Conservation (phyloP, 768 basidiomycete genomes). For the Psilocybe azurescens region DNA sequence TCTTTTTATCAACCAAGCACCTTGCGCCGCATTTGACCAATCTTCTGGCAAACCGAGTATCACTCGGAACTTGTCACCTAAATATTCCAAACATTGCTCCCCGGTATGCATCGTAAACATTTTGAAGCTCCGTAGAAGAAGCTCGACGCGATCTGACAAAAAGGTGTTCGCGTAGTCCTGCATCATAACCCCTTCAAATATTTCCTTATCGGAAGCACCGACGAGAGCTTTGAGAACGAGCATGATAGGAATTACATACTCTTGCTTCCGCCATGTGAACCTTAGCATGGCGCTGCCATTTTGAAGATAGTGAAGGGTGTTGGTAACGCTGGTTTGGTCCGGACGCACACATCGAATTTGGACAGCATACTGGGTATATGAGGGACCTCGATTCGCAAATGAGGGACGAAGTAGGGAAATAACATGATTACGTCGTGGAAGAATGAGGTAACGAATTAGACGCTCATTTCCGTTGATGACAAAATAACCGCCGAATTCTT, state of each 20-base stretch:
- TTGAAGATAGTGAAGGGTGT: conserved; percentile 96
- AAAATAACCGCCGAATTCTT: conserved; percentile 99
- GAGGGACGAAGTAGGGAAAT: conserved; percentile 91
- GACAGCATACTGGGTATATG: conserved; percentile 93
- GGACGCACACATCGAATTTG: conserved; percentile 94
- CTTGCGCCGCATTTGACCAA: conserved; percentile 84
- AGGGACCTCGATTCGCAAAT: conserved; percentile 91
- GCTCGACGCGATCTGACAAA: conserved; percentile 94
- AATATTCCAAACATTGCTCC: conserved; percentile 90
- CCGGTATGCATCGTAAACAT: conserved; percentile 87
- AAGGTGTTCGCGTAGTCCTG: conserved; percentile 97
- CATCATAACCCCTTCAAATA: conserved; percentile 96
- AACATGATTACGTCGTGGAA: conserved; percentile 95
- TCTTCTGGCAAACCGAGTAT: conserved; percentile 92
- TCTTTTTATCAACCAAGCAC: conserved; percentile 83
- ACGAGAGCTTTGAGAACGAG: conserved; percentile 93
- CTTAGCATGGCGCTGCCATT: conserved; percentile 97
- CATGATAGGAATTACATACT: conserved; percentile 98
- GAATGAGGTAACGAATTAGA: conserved; percentile 95
- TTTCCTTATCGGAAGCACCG: conserved; percentile 91
- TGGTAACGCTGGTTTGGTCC: conserved; percentile 93
- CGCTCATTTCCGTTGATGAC: conserved; percentile 99
- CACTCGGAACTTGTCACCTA: conserved; percentile 96
- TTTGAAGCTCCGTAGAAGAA: conserved; percentile 94
- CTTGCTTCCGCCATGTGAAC: conserved; percentile 97